Conservation (phyloP, 2,329 filamentous ascomycete genomes). For the Pseudocercospora fuligena region DNA sequence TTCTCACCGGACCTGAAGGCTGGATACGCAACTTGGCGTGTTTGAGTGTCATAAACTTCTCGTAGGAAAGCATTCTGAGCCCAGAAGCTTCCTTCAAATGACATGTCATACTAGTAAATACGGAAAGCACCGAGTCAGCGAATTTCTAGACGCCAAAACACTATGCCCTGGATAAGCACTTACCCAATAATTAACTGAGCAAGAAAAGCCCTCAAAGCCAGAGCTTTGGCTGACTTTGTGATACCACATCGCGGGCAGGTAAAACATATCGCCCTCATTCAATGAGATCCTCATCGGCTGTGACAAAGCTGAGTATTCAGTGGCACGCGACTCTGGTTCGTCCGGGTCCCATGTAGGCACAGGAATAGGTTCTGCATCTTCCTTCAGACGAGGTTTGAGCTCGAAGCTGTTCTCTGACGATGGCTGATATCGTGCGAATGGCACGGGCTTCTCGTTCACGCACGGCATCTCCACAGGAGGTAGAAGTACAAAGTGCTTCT, state of each 20-base stretch:
- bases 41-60: slow-evolving; percentile 31
- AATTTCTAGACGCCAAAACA: not conserved
- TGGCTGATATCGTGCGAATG: slow-evolving; percentile 63
- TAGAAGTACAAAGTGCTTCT: slow-evolving; percentile 75
- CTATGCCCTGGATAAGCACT: not conserved
- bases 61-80: slow-evolving; percentile 60
- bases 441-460: slow-evolving; percentile 66
- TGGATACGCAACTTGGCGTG: slow-evolving; percentile 32
- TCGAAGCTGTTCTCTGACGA: slow-evolving; percentile 29
- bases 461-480: slow-evolving; percentile 73
- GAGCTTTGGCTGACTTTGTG: slow-evolving; percentile 80
- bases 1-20: slow-evolving; percentile 15
- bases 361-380: slow-evolving; percentile 58
- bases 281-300: slow-evolving; percentile 70
- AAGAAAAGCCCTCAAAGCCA: slow-evolving; percentile 70
- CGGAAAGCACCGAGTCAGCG: not conserved
- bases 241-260: slow-evolving; percentile 82
- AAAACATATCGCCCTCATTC: slow-evolving; percentile 77
- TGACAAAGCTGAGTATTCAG: slow-evolving; percentile 64
- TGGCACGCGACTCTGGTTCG: slow-evolving; percentile 53
- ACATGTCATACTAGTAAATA: slow-evolving; percentile 69
- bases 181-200: slow-evolving; percentile 75
- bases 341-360: slow-evolving; percentile 80
- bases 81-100: slow-evolving; percentile 72
- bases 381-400: slow-evolving; percentile 42